These are phyloP conservation scores for Huntiella moniliformis DNA, from an alignment of 2,329 filamentous ascomycete genomes.

Conservation along the genomic window DNA sequence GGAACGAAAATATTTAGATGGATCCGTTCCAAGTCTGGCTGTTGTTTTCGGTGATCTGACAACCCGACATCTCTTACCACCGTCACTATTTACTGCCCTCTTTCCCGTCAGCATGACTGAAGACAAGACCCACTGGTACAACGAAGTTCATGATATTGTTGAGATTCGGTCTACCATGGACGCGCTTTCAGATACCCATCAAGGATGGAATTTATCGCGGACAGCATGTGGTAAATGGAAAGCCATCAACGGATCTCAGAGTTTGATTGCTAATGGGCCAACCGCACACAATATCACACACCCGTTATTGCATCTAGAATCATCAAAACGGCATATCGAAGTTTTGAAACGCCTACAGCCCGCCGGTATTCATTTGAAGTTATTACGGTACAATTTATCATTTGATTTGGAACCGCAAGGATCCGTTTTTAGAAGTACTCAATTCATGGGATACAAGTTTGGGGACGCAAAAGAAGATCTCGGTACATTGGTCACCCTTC, in stretches of 20 bases:
- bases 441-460: constrained; percentile 23
- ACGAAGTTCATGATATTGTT: constrained; percentile 15
- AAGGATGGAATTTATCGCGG: not conserved
- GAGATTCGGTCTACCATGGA: constrained; percentile 16
- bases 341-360: not conserved
- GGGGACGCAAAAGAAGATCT: not conserved
- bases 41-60: constrained; percentile 10
- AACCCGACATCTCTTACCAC: constrained; percentile 19
- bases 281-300: not conserved
- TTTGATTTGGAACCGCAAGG: constrained; percentile 22
- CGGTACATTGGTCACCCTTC: not conserved
- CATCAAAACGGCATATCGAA: not conserved
- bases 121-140: constrained; percentile 29
- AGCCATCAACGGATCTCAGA: no score
- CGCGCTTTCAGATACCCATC: no score
- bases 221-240: constrained; percentile 14
- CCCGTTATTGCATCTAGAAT: not conserved
- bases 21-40: constrained; percentile 19
- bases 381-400: constrained; percentile 28
- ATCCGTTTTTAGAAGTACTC: constrained; percentile 22
- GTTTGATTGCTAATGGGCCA: no score
- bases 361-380: constrained; percentile 19
- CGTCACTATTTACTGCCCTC: constrained; percentile 13
- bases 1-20: not conserved
- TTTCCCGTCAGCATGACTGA: constrained; percentile 23